A percentile compares a stretch with the other conserved stretches of the same genome.
Evolutionary conservation across 2,329 filamentous ascomycete species (phyloP).

Genomic region (Coniochaeta sp.): DNA sequence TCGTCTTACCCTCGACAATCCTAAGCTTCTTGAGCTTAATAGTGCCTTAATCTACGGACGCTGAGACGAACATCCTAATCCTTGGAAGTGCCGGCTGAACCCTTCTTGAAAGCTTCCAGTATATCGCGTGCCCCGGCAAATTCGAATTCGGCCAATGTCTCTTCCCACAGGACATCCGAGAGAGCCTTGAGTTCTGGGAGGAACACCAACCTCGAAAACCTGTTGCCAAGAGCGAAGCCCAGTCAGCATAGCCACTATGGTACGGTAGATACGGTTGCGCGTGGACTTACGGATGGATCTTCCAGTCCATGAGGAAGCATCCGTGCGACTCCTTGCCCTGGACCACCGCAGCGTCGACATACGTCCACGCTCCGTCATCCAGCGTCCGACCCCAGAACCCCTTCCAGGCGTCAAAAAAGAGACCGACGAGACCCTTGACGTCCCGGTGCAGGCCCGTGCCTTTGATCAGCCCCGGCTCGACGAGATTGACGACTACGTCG

Average conservation of each 20-base stretch:
- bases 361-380: slow-evolving; percentile 35
- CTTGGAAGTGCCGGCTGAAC: neutral
- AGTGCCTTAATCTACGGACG: no score
- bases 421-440: slow-evolving; percentile 9
- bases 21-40: no score
- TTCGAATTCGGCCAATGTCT: slow-evolving; percentile 26
- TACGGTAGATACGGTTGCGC: neutral
- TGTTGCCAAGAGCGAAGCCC: slow-evolving; percentile 8
- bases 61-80: neutral
- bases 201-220: slow-evolving; percentile 24
- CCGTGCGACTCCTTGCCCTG: slow-evolving; percentile 44
- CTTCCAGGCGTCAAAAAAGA: slow-evolving; percentile 14
- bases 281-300: slow-evolving; percentile 34
- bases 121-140: slow-evolving; percentile 17
- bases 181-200: slow-evolving; percentile 23
- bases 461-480: slow-evolving; percentile 21
- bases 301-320: slow-evolving; percentile 40
- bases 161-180: slow-evolving; percentile 29
- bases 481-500: slow-evolving; percentile 27
- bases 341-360: slow-evolving; percentile 35
- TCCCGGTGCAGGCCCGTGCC: slow-evolving; percentile 26
- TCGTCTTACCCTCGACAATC: no score
- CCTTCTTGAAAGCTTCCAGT: neutral
- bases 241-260: neutral
- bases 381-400: slow-evolving; percentile 20